Percentiles rank a stretch among this genome's conserved stretches.
phyloP scores from a whole-genome alignment of 1,139 yeast genomes.

The Meyerozyma smithsonii region DNA sequence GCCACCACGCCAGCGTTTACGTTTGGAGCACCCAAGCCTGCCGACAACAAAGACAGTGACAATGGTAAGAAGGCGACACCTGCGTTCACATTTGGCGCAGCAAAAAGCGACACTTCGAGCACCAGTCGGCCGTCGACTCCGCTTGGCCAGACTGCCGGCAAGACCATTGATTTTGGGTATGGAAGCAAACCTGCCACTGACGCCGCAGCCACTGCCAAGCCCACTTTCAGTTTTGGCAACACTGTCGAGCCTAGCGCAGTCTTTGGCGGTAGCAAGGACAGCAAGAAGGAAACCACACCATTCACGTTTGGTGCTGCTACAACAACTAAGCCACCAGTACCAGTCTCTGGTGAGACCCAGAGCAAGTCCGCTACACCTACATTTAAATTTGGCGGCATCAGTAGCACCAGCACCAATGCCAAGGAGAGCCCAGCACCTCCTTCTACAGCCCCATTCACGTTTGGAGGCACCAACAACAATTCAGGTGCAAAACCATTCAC shows the following conservation, averaged over 20 bases:
- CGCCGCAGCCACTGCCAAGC: background rate
- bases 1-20: conserved; percentile 5
- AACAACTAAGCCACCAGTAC: background rate
- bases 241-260: background rate
- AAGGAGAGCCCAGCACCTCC: background rate
- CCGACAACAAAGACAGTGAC: background rate
- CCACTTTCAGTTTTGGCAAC: background rate
- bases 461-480: background rate
- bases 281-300: conserved; percentile 6
- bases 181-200: conserved; percentile 2
- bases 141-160: background rate
- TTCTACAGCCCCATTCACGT: background rate
- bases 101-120: background rate
- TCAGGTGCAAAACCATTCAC: conserved; percentile 3
- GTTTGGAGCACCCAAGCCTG: conserved; percentile 3
- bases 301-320: conserved; percentile 6
- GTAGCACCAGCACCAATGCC: background rate
- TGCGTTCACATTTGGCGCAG: conserved; percentile 4
- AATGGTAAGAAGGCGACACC: conserved; percentile 1
- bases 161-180: conserved; percentile 1
- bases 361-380: background rate
- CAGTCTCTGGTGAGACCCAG: background rate
- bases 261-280: conserved; percentile 11
- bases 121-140: conserved; percentile 2
- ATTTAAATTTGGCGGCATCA: background rate